Percentiles rank a stretch among this genome's conserved stretches.
phyloP scores from a whole-genome alignment of 179 eudicot species.

The Amaranthus tricolor region DNA sequence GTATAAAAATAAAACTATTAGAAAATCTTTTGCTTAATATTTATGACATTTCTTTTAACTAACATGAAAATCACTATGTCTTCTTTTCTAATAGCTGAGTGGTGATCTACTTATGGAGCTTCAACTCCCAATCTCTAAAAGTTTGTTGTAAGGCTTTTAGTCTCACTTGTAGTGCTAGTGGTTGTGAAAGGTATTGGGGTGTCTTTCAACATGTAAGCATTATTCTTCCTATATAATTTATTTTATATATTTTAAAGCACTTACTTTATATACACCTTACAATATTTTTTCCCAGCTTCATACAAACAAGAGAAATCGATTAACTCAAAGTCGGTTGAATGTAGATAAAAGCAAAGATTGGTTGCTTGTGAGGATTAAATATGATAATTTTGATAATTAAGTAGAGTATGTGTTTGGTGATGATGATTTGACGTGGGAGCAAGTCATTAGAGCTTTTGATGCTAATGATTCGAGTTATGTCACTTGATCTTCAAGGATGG shows the following conservation, averaged over 20 bases:
- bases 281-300: constrained; percentile 11
- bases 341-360: constrained; percentile 4
- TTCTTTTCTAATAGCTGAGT: constrained; percentile 1
- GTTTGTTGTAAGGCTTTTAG: constrained; percentile 12
- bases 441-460: neutral
- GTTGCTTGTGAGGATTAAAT: constrained; percentile 8
- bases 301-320: constrained; percentile 16
- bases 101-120: constrained; percentile 9
- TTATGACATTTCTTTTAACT: too few species aligned
- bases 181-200: constrained; percentile 21
- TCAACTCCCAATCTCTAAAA: constrained; percentile 4
- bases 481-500: constrained; percentile 5
- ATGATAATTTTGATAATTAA: neutral
- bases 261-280: neutral
- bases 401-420: too few species aligned
- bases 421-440: neutral
- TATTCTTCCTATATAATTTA: neutral
- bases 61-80: too few species aligned
- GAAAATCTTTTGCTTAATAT: too few species aligned
- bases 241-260: neutral
- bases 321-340: neutral
- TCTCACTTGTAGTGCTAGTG: constrained; percentile 11
- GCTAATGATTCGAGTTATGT: constrained; percentile 1
- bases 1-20: too few species aligned
- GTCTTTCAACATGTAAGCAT: constrained; percentile 16